Conservation (phyloP, 495 filamentous ascomycete species). For the Glutinoglossum americanum region DNA sequence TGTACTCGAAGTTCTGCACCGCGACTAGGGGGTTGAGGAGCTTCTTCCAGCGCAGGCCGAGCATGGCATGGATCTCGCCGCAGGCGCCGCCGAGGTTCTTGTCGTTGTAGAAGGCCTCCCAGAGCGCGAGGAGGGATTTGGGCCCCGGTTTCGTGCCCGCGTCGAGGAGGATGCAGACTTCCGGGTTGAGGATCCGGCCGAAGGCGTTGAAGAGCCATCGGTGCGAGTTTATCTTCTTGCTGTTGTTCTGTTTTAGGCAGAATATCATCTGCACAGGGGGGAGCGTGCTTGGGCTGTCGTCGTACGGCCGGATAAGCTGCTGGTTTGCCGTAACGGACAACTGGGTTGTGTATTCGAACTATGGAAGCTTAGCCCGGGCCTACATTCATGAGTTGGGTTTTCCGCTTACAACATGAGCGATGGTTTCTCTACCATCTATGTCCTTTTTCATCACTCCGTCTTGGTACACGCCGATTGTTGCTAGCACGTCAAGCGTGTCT, state of each 20-base stretch:
- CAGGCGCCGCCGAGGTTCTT: conserved; percentile 95
- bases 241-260: conserved; percentile 96
- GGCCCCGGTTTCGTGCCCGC: conserved; percentile 91
- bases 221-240: conserved; percentile 99
- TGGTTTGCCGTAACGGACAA: conserved; percentile 88
- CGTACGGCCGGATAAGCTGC: conserved; percentile 83
- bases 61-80: conserved; percentile 97
- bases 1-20: conserved; percentile 98
- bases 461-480: conserved; percentile 88
- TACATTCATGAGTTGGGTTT: not conserved
- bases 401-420: conserved; percentile 58
- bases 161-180: conserved; percentile 89
- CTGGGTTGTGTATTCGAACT: conserved; percentile 97
- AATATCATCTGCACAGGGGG: conserved; percentile 98
- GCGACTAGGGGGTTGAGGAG: conserved; percentile 90
- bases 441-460: conserved; percentile 98
- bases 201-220: conserved; percentile 97
- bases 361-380: not conserved
- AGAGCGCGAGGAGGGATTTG: conserved; percentile 77
- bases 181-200: conserved; percentile 86
- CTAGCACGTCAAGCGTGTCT: conserved; percentile 77
- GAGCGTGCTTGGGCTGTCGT: conserved; percentile 62
- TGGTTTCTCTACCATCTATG: conserved; percentile 89
- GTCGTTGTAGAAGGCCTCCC: conserved; percentile 98
- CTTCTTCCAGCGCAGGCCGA: conserved; percentile 80